Percentiles rank a stretch among this genome's conserved stretches.
Conservation (phyloP, 2,329 filamentous ascomycete species). For the Cladophialophora immunda region DNA sequence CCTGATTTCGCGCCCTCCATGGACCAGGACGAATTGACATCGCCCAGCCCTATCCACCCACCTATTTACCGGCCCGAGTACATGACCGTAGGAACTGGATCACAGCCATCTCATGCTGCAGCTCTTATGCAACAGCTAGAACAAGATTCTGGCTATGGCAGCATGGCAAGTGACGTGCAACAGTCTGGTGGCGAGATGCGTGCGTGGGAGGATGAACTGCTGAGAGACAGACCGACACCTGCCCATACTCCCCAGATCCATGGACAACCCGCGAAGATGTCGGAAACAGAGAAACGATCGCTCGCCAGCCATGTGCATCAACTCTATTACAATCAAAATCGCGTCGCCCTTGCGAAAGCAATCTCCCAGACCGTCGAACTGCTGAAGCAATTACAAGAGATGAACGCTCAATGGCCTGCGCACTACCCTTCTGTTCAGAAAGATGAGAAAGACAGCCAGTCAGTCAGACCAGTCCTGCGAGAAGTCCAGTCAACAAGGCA, state of each 20-base stretch:
- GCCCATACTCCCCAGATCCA: constrained; percentile 61
- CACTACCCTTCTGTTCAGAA: constrained; percentile 89
- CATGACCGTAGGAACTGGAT: constrained; percentile 87
- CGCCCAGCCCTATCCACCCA: constrained; percentile 28
- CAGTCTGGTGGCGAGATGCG: constrained; percentile 52
- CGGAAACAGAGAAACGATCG: constrained; percentile 70
- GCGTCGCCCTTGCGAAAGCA: constrained; percentile 82
- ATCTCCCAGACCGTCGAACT: constrained; percentile 88
- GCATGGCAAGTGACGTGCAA: constrained; percentile 71
- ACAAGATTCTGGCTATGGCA: constrained; percentile 91
- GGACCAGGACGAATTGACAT: constrained; percentile 27
- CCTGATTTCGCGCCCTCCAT: constrained; percentile 10
- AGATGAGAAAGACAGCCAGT: constrained; percentile 52
- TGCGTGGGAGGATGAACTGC: constrained; percentile 64
- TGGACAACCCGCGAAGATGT: constrained; percentile 58
- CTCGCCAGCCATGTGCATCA: constrained; percentile 89
- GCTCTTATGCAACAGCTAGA: constrained; percentile 83
- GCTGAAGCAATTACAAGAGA: constrained; percentile 82
- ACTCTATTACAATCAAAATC: constrained; percentile 81
- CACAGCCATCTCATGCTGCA: constrained; percentile 80
- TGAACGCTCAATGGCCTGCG: constrained; percentile 91
- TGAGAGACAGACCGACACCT: constrained; percentile 66
- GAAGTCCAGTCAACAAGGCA: constrained; percentile 49
- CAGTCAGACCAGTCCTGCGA: constrained; percentile 47
- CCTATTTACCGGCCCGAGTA: constrained; percentile 65